Percentiles rank a stretch among this genome's conserved stretches.
phyloP scores from a whole-genome alignment of 2,329 filamentous ascomycete species.

The Phialemoniopsis sp. region DNA sequence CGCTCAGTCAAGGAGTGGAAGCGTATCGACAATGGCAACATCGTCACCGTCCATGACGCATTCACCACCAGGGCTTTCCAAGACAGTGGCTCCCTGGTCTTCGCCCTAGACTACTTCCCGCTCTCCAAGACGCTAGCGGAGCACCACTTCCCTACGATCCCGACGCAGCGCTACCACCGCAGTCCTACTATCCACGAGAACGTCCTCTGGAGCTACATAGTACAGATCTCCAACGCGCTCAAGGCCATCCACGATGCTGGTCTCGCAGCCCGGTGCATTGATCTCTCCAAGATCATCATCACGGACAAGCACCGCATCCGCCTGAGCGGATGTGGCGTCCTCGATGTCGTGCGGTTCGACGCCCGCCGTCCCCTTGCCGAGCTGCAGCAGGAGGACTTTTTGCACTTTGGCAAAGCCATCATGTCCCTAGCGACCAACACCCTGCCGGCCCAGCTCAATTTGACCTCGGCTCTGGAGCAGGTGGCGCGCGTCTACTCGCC shows the following conservation, averaged over 20 bases:
- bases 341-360: constrained; percentile 87
- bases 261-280: constrained; percentile 81
- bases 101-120: constrained; percentile 91
- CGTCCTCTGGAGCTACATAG: constrained; percentile 85
- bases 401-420: constrained; percentile 79
- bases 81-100: constrained; percentile 81
- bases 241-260: constrained; percentile 79
- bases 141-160: constrained; percentile 58
- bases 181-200: constrained; percentile 60
- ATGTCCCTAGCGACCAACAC: constrained; percentile 76
- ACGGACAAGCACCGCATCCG: constrained; percentile 89
- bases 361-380: constrained; percentile 64
- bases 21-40: constrained; percentile 71
- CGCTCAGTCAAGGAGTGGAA: constrained; percentile 86
- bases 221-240: constrained; percentile 84
- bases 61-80: constrained; percentile 93
- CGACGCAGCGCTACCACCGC: constrained; percentile 19
- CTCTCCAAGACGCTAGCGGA: constrained; percentile 86
- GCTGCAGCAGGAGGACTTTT: constrained; percentile 82
- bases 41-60: constrained; percentile 84
- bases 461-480: constrained; percentile 69
- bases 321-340: constrained; percentile 80
- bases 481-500: constrained; percentile 69
- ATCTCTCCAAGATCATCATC: constrained; percentile 82
- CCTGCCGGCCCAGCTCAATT: constrained; percentile 50